These are phyloP conservation scores for Coprinopsis sp. DNA, from an alignment of 768 basidiomycete species.

Conservation along the genomic window DNA sequence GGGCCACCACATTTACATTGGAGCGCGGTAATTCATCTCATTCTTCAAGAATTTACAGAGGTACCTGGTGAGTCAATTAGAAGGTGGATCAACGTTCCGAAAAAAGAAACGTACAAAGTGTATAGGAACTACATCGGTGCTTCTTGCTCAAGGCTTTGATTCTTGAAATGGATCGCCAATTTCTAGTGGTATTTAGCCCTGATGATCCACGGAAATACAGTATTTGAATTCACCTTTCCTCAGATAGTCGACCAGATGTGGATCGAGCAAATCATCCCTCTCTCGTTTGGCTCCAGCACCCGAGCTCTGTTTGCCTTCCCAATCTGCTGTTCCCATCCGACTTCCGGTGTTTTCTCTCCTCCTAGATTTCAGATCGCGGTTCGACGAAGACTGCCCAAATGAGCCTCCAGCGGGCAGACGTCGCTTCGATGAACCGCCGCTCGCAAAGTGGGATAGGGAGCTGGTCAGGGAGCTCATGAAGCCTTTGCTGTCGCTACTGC, in stretches of 20 bases:
- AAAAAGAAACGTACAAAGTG: too few species aligned
- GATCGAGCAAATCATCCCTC: constrained; percentile 53
- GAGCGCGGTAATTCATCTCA: too few species aligned
- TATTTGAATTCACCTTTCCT: constrained; percentile 40
- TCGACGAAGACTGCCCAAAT: neutral
- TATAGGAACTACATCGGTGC: too few species aligned
- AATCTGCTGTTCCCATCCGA: neutral
- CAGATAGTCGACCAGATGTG: constrained; percentile 43
- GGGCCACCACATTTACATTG: too few species aligned
- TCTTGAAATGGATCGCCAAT: constrained; percentile 10
- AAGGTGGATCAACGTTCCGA: too few species aligned
- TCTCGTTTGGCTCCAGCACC: constrained; percentile 39
- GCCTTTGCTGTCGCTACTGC: constrained; percentile 1
- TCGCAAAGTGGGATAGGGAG: neutral
- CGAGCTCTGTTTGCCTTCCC: constrained; percentile 24
- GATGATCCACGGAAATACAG: neutral
- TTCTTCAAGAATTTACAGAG: too few species aligned
- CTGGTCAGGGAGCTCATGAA: constrained; percentile 1
- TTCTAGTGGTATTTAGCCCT: neutral
- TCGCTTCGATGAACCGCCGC: neutral
- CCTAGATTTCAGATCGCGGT: constrained; percentile 2
- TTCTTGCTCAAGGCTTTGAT: constrained; percentile 5
- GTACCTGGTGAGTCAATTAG: too few species aligned
- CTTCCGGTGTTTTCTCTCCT: constrained; percentile 7
- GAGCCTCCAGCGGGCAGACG: constrained; percentile 1